Evolutionary conservation across 345 rosid species (phyloP).

Genomic region (Euphorbia peplus): DNA sequence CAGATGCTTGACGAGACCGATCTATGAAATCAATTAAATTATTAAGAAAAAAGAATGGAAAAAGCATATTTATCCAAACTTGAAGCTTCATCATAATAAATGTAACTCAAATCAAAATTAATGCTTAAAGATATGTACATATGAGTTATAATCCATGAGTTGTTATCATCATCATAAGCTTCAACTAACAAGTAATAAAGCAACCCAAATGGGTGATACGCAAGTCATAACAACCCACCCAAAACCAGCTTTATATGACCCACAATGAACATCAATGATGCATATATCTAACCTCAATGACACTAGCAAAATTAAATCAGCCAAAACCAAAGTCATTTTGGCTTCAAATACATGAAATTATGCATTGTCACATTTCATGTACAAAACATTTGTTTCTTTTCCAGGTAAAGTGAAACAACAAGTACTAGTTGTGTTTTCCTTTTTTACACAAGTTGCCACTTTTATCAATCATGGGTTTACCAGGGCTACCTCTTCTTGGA

Average conservation of each 20-base stretch:
- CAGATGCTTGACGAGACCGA: too few species aligned
- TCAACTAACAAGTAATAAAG: constrained; percentile 14
- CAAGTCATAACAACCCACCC: constrained; percentile 15
- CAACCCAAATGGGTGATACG: constrained; percentile 12
- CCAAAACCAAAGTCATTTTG: neutral
- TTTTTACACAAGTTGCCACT: neutral
- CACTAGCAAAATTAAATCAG: too few species aligned
- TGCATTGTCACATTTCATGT: constrained; percentile 12
- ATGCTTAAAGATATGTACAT: neutral
- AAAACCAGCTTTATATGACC: constrained; percentile 20
- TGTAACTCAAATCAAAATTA: neutral
- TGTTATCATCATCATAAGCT: neutral
- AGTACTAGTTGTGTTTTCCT: neutral
- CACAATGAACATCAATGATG: constrained; percentile 5
- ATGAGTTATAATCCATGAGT: neutral
- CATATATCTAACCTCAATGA: neutral
- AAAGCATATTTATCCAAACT: neutral
- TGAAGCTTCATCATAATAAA: neutral
- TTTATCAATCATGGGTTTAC: constrained; percentile 2
- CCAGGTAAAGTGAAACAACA: constrained; percentile 6
- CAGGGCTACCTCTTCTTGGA: constrained; percentile 5
- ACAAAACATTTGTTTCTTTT: constrained; percentile 14
- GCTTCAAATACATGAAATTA: neutral
- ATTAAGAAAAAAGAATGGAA: too few species aligned
- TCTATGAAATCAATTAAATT: too few species aligned